Evolutionary conservation across 2,329 filamentous ascomycete genomes (phyloP), one percentile per base, ranked within the genome.

Genomic region (Aaosphaeria pasadenensis): DNA sequence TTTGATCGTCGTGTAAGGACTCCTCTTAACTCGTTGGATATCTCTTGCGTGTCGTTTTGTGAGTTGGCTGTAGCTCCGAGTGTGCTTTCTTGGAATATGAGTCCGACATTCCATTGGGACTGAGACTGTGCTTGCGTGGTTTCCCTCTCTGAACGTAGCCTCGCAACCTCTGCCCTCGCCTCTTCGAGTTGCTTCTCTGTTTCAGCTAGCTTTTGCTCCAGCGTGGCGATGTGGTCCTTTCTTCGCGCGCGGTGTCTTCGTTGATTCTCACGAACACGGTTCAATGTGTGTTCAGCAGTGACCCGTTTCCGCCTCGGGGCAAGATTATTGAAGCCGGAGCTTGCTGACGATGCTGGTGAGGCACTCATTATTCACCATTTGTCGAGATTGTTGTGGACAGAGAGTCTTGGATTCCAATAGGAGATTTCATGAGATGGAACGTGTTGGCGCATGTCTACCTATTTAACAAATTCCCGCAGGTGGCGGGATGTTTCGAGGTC

Each of bases 201-300:
- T 6, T 67, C 63, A 7, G 56, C 55, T 6, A 70, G 58, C 50
- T 59, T 58, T 13, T 57, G 46, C 54, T 77, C 74, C 1, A 77
- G 60, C 1, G 67, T 63, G 1, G 66, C 56, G 29, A 78, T 69
- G 35, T 70, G 66, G 35, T 68, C 64, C 42, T 71, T 73, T 39
- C 71, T 67, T 30, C 73, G 64, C 6, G 75, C 74, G 4, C 77
- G 74, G 54, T 80, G 77, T 28, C 76, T 71, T 36, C 77, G 73
- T 56, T 80, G 76, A 52, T 80, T 80, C 41, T 80, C 72, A n/a
- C 76, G 74, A 11, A 77, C 71, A 6, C 77, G 70, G 44, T 58
- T 61, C 24, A 73, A 52, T 0, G 70, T 65, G 53, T 72, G 66
- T 42, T 66, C 63, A 40, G 69, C 59, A 28, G 64, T 59, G 6